Evolutionary conservation across 441 rosid species (phyloP).

Genomic region (Jatropha podagrica): DNA sequence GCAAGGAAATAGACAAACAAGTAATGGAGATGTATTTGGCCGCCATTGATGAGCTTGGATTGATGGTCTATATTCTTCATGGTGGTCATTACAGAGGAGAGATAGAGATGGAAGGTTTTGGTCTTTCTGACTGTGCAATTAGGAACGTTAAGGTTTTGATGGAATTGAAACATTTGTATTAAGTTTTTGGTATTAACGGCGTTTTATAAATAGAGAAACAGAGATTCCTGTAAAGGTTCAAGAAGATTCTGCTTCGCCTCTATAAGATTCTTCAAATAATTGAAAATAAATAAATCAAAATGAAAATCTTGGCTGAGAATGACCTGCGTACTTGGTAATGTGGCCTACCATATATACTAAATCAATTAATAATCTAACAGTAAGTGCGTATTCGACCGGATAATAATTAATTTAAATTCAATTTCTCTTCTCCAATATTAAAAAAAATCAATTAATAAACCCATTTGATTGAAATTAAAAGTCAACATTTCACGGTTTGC

Average conservation of each 20-base stretch:
- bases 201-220: neutral
- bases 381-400: too few species aligned
- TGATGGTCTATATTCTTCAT: slow-evolving; percentile 23
- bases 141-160: neutral
- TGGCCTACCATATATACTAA: too few species aligned
- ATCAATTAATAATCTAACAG: too few species aligned
- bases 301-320: too few species aligned
- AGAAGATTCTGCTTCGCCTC: slow-evolving; percentile 9
- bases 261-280: neutral
- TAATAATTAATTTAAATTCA: too few species aligned
- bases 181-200: neutral
- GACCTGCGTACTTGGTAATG: too few species aligned
- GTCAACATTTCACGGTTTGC: too few species aligned
- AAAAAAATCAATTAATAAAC: too few species aligned
- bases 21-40: slow-evolving; percentile 30
- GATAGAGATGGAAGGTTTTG: neutral
- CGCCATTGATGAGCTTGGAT: slow-evolving; percentile 8
- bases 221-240: slow-evolving; percentile 11
- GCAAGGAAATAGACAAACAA: slow-evolving; percentile 43
- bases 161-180: neutral
- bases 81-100: neutral
- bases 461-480: too few species aligned
- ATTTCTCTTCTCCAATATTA: too few species aligned
- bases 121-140: neutral
- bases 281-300: too few species aligned